Conservation (phyloP, 2,329 filamentous ascomycete species). For the Orbilia quercus region DNA sequence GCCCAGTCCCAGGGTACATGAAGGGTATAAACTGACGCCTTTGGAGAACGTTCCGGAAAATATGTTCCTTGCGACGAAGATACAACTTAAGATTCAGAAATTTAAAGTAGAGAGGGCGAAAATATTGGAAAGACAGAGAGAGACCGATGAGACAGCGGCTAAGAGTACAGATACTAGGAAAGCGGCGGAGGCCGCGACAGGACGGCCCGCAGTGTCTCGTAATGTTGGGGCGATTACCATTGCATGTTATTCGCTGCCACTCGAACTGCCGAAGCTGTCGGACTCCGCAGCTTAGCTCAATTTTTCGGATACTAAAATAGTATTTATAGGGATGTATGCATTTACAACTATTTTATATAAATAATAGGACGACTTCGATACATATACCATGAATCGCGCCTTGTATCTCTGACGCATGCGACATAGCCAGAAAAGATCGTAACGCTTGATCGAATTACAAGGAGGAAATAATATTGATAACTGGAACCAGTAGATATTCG, state of each 20-base stretch:
- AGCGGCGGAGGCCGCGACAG: too few relatives aligned
- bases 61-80: neutral
- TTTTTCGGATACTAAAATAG: too few relatives aligned
- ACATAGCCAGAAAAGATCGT: too few relatives aligned
- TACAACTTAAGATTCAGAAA: neutral
- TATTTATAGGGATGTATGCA: too few relatives aligned
- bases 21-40: neutral
- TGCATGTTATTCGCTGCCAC: neutral
- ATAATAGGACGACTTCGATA: too few relatives aligned
- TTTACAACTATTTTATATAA: too few relatives aligned
- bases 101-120: slow-evolving; percentile 6
- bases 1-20: neutral
- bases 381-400: too few relatives aligned
- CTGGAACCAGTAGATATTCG: too few relatives aligned
- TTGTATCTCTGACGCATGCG: too few relatives aligned
- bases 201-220: neutral
- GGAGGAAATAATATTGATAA: too few relatives aligned
- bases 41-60: slow-evolving; percentile 12
- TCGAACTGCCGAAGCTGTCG: neutral
- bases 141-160: neutral
- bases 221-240: neutral
- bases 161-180: neutral
- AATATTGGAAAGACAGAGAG: slow-evolving; percentile 2
- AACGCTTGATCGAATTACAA: too few relatives aligned
- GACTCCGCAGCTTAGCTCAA: too few relatives aligned